Evolutionary conservation across 225 moss, liverwort and hornwort genomes (phyloP).

Genomic region (Anthoceros angustus): DNA sequence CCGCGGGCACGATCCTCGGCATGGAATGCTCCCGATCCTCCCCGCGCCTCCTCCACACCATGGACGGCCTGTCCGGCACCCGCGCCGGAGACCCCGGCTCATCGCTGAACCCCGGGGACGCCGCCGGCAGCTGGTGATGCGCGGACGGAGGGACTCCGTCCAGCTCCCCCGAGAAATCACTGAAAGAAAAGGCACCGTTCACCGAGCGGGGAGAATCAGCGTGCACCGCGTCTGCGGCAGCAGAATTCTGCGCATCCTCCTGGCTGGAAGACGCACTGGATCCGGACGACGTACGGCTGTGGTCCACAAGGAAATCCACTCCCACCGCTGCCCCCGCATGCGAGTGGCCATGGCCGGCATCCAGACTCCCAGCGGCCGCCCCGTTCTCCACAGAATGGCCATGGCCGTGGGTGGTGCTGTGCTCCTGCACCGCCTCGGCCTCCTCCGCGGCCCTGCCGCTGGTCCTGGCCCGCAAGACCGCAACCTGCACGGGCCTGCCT

Average conservation of each 20-base stretch:
- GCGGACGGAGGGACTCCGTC: slow-evolving; percentile 20
- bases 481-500: not conserved
- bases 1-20: slow-evolving; percentile 51
- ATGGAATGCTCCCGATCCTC: slow-evolving; percentile 59
- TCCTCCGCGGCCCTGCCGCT: slow-evolving; percentile 19
- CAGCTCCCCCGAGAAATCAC: slow-evolving; percentile 26
- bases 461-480: not conserved
- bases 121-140: slow-evolving; percentile 9
- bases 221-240: not conserved
- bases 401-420: no score
- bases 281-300: not conserved
- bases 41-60: slow-evolving; percentile 45
- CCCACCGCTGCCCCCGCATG: not conserved
- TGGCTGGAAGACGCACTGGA: not conserved
- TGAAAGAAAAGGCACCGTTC: slow-evolving; percentile 6
- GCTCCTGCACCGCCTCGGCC: slow-evolving; percentile 8
- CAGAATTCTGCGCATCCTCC: not conserved
- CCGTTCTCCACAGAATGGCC: not conserved
- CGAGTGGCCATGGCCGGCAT: no score
- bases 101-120: slow-evolving; percentile 35
- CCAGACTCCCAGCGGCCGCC: not conserved
- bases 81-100: slow-evolving; percentile 62
- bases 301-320: not conserved
- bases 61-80: slow-evolving; percentile 29
- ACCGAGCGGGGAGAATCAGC: not conserved